Evolutionary conservation across 1,139 yeast genomes (phyloP).

Genomic region (Yamadazyma triangularis): DNA sequence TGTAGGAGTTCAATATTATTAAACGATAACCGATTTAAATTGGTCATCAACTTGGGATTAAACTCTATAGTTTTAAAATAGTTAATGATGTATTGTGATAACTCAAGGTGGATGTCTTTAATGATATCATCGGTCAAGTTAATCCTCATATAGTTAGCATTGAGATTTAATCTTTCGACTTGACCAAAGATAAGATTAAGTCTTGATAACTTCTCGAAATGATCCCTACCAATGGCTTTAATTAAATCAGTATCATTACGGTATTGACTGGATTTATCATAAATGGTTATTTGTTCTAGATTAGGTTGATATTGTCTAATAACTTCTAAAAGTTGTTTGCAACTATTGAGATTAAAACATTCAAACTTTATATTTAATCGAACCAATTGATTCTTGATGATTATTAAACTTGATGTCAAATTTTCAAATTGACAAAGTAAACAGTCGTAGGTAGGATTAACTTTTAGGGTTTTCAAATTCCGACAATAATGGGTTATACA

Average conservation of each 20-base stretch:
- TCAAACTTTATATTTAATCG: constrained; percentile 9
- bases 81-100: constrained; percentile 3
- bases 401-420: constrained; percentile 2
- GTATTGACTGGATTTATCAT: constrained; percentile 12
- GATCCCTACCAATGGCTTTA: constrained; percentile 2
- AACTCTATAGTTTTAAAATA: constrained; percentile 1
- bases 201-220: constrained; percentile 7
- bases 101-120: neutral
- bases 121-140: constrained; percentile 2
- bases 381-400: constrained; percentile 2
- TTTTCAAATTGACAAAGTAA: constrained; percentile 11
- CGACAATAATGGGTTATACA: constrained; percentile 2
- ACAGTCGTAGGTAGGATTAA: constrained; percentile 12
- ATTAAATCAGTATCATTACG: constrained; percentile 6
- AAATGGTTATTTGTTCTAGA: constrained; percentile 5
- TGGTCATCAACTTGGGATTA: neutral
- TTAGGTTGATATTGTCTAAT: constrained; percentile 5
- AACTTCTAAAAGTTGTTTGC: constrained; percentile 3
- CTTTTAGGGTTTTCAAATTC: constrained; percentile 3
- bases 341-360: constrained; percentile 5
- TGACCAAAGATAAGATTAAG: constrained; percentile 3
- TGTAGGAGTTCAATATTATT: constrained; percentile 1
- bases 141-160: neutral
- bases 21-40: constrained; percentile 1
- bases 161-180: neutral